Evolutionary conservation across 2,329 filamentous ascomycete genomes (phyloP), one percentile per base, ranked within the genome.

Genomic region (Xylaria polymorpha): DNA sequence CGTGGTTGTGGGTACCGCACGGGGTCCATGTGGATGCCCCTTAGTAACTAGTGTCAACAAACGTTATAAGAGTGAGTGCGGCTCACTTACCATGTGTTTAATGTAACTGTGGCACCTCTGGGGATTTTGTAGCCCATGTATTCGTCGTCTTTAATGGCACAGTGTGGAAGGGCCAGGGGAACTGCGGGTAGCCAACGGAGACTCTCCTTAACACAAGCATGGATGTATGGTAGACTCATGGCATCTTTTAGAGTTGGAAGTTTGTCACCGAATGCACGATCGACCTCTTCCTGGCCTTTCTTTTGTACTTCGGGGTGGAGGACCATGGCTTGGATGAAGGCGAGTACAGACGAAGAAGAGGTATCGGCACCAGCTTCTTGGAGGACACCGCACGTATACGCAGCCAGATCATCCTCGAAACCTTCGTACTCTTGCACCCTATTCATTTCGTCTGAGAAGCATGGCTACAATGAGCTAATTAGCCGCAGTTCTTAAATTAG

Each of bases 1-100:
- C 78, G 74, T 0, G 84, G 84, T 12, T 84, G 73, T 0, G 79
- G 71, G 67, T 82, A 78, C 1, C 82, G 78, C 0, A 75, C 68
- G 0, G 79, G 77, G 69, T 88, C 85, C 72, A 80, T 82, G 68
- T 85, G 78, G 37, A 87, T 81, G 8, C 78, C 78, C 82, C 81
- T 80, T 29, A 29, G 25, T 25, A 35, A 29, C n/a, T 6, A 14
- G 48, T 22, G 56, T 50, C 43, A 60, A 15, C 20, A 25, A 35
- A 15, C 12, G 48, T 18, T 32, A 39, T 29, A 39, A 43, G 6
- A 9, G 20, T 29, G 37, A 37, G 12, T 1, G 20, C 25, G n/a
- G 12, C 18, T 9, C 25, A 22, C 74, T 68, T 70, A 75, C 79
- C 81, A 84, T 18, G 79, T 76, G 61, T 84, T 84, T 32, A 78